A percentile compares a stretch with the other conserved stretches of the same genome.
Evolutionary conservation across 2,329 filamentous ascomycete genomes (phyloP).

Genomic region (Pseudogymnoascus sp.): DNA sequence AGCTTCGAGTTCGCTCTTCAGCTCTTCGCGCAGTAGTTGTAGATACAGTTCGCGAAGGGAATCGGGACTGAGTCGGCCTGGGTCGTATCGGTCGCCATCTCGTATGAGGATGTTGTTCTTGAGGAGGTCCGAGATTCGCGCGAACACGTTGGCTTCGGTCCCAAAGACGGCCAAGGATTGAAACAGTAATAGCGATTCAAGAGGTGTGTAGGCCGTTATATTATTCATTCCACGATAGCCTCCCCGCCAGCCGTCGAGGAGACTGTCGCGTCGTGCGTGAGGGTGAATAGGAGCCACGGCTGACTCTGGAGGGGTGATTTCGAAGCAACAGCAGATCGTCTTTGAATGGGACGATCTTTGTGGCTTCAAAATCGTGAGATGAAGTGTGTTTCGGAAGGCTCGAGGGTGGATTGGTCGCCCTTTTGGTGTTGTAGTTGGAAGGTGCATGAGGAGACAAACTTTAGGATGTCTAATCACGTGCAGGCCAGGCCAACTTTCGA

Average conservation of each 20-base stretch:
- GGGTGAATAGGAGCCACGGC: constrained; percentile 51
- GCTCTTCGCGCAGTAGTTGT: constrained; percentile 67
- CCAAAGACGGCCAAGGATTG: constrained; percentile 68
- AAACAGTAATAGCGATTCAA: constrained; percentile 82
- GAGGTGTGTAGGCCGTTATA: constrained; percentile 65
- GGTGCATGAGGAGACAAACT: constrained; percentile 9
- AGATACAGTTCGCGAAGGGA: constrained; percentile 75
- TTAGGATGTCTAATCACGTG: constrained; percentile 5
- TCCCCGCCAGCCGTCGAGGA: constrained; percentile 52
- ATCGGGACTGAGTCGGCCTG: constrained; percentile 66
- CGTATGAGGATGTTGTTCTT: constrained; percentile 68
- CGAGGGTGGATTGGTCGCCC: constrained; percentile 1
- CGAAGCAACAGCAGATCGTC: constrained; percentile 3
- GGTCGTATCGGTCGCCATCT: constrained; percentile 65
- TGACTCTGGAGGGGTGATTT: not conserved
- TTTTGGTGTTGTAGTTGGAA: not conserved
- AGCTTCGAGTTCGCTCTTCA: constrained; percentile 44
- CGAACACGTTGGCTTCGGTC: constrained; percentile 59
- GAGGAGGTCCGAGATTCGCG: constrained; percentile 66
- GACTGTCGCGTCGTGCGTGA: constrained; percentile 46
- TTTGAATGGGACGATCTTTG: constrained; percentile 3
- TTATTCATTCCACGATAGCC: constrained; percentile 51
- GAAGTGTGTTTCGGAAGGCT: not conserved
- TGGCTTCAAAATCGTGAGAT: constrained; percentile 1
- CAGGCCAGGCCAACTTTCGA: too few species aligned